A percentile compares a stretch with the other conserved stretches of the same genome.
Conservation (phyloP, 1,284 basidiomycete genomes). For the Inonotus hispidus region DNA sequence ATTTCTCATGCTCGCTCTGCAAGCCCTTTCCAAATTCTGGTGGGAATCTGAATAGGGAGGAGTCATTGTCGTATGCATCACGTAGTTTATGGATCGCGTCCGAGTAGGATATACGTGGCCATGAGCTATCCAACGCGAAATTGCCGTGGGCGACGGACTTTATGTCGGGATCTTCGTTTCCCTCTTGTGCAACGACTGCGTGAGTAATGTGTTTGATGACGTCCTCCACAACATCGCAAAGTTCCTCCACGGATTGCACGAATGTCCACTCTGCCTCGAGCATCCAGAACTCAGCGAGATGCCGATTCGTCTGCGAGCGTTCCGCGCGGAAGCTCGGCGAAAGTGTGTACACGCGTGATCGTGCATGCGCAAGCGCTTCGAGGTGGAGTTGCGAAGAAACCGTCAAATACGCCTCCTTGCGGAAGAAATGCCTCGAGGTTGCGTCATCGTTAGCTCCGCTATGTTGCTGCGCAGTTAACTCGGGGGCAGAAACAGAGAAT, state of each 20-base stretch:
- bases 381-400: slow-evolving; percentile 96
- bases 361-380: slow-evolving; percentile 76
- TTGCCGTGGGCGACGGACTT: slow-evolving; percentile 30
- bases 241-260: slow-evolving; percentile 39
- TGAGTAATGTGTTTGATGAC: slow-evolving; percentile 47
- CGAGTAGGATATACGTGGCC: slow-evolving; percentile 79
- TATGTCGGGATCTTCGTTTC: slow-evolving; percentile 30
- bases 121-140: slow-evolving; percentile 34
- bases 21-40: slow-evolving; percentile 72
- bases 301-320: slow-evolving; percentile 81
- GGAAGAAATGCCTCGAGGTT: slow-evolving; percentile 52
- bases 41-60: slow-evolving; percentile 44
- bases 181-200: slow-evolving; percentile 30
- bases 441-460: slow-evolving; percentile 15
- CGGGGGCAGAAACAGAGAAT: slow-evolving; percentile 56
- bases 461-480: slow-evolving; percentile 20
- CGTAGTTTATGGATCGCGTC: slow-evolving; percentile 64
- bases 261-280: slow-evolving; percentile 90
- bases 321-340: slow-evolving; percentile 94
- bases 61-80: slow-evolving; percentile 27
- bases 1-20: slow-evolving; percentile 90
- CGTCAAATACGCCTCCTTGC: slow-evolving; percentile 78
- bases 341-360: slow-evolving; percentile 85
- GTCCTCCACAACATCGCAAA: slow-evolving; percentile 72
- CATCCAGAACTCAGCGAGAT: slow-evolving; percentile 99